Conservation (phyloP, 73 alveolate species). For the Blepharisma stoltei region DNA sequence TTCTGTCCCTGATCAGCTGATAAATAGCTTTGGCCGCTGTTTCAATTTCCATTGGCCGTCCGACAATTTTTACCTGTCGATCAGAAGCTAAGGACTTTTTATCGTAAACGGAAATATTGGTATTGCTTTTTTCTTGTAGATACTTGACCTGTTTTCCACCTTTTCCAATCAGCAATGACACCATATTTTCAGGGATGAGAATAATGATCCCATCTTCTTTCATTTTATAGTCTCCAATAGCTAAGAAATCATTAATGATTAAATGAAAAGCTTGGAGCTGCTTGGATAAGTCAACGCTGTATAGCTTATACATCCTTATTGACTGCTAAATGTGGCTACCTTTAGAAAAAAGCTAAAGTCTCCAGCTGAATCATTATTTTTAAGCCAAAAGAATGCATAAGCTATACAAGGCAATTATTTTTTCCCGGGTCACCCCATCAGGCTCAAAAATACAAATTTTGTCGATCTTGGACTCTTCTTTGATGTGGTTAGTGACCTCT, state of each 20-base stretch:
- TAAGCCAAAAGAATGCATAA: too few species aligned
- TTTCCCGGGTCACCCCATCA: too few species aligned
- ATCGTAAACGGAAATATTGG: constrained; percentile 9
- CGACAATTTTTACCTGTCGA: constrained; percentile 9
- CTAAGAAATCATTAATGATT: neutral
- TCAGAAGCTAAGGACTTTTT: neutral
- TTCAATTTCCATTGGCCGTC: constrained; percentile 8
- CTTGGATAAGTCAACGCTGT: neutral
- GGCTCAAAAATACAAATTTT: too few species aligned
- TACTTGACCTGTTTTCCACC: constrained; percentile 11
- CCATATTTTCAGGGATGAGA: constrained; percentile 23
- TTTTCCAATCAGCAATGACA: constrained; percentile 19
- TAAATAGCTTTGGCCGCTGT: neutral
- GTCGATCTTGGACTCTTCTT: too few species aligned
- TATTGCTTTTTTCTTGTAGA: neutral
- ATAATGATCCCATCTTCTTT: constrained; percentile 7
- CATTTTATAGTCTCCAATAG: neutral
- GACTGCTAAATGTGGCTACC: too few species aligned
- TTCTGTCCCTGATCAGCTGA: constrained; percentile 22
- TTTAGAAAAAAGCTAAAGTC: too few species aligned
- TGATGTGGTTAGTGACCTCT: too few species aligned
- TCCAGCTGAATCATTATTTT: too few species aligned
- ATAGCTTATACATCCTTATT: too few species aligned
- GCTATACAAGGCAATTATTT: too few species aligned
- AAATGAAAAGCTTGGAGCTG: constrained; percentile 2